phyloP scores from a whole-genome alignment of 495 filamentous ascomycete species.

The Xylaria acuta region DNA sequence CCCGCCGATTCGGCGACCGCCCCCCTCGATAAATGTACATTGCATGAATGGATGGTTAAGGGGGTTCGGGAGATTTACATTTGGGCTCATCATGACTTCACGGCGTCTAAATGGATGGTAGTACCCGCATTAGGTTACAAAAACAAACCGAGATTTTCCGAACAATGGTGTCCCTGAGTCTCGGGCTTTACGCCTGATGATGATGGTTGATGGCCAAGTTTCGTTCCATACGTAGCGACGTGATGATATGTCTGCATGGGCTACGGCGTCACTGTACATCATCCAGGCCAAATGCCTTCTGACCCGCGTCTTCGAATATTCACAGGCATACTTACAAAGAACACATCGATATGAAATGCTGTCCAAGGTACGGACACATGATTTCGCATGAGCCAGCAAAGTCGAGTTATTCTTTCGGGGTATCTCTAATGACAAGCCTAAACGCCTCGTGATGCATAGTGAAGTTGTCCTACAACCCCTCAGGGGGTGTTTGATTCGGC shows the following conservation, averaged over 20 bases:
- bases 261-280: not conserved
- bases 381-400: not conserved
- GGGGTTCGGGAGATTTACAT: slow-evolving; percentile 34
- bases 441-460: slow-evolving; percentile 32
- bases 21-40: slow-evolving; percentile 52
- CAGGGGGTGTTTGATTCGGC: not conserved
- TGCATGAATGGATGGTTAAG: slow-evolving; percentile 35
- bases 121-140: slow-evolving; percentile 56
- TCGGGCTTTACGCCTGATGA: slow-evolving; percentile 58
- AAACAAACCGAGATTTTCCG: slow-evolving; percentile 66
- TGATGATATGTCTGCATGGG: slow-evolving; percentile 22
- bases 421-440: slow-evolving; percentile 23
- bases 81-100: slow-evolving; percentile 50
- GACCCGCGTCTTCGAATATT: not conserved
- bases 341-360: not conserved
- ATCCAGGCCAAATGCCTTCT: not conserved
- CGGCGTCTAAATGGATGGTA: slow-evolving; percentile 57
- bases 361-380: not conserved
- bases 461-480: not conserved
- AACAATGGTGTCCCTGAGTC: slow-evolving; percentile 90
- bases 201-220: slow-evolving; percentile 93
- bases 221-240: slow-evolving; percentile 19
- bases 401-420: slow-evolving; percentile 24
- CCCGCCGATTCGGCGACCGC: slow-evolving; percentile 57
- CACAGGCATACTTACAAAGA: not conserved